A percentile compares a stretch with the other conserved stretches of the same genome.
phyloP scores from a whole-genome alignment of 2,329 filamentous ascomycete genomes.

The Podosphaera leucotricha region DNA sequence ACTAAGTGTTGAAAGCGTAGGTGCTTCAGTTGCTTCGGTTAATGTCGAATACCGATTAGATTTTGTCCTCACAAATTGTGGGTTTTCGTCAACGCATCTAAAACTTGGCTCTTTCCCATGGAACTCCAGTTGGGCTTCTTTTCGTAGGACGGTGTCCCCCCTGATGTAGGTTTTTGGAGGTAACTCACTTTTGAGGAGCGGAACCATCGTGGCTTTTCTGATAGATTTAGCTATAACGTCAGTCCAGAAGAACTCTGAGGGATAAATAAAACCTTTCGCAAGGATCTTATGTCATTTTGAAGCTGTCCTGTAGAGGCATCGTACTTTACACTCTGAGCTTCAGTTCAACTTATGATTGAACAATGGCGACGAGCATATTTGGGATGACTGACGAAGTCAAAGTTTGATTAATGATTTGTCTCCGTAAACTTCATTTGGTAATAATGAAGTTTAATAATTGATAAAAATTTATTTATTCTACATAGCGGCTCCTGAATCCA shows the following conservation, averaged over 20 bases:
- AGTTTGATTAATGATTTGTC: too few species aligned
- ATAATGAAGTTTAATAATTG: too few species aligned
- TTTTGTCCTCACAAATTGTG: conserved; percentile 4
- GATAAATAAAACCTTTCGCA: not conserved
- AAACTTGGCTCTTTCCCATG: not conserved
- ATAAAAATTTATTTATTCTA: too few species aligned
- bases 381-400: too few species aligned
- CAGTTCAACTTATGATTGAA: not conserved
- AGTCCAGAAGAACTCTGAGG: too few species aligned
- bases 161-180: not conserved
- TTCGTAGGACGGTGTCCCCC: not conserved
- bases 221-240: not conserved
- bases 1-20: conserved; percentile 33
- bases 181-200: not conserved
- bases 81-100: not conserved
- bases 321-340: not conserved
- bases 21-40: conserved; percentile 35
- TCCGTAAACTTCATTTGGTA: too few species aligned
- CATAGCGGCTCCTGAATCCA: too few species aligned
- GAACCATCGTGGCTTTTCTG: not conserved
- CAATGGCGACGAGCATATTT: not conserved
- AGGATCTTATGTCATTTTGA: not conserved
- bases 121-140: not conserved
- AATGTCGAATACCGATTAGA: conserved; percentile 23
- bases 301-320: not conserved